Evolutionary conservation across 352 stramenopile species (phyloP).

Genomic region (Phytophthora uliginosa): DNA sequence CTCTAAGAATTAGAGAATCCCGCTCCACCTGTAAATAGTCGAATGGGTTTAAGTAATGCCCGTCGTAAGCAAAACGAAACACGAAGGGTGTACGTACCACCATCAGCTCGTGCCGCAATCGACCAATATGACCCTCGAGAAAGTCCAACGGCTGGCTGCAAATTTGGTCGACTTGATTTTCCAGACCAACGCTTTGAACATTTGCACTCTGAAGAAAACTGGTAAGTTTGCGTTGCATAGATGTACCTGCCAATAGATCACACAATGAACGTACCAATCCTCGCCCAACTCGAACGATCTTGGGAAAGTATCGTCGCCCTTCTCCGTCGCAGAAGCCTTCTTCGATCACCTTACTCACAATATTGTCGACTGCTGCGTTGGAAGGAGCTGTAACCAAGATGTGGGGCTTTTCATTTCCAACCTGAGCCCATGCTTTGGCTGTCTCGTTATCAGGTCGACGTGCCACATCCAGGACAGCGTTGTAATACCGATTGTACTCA

Average conservation of each 20-base stretch:
- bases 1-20: constrained; percentile 72
- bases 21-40: constrained; percentile 64
- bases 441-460: constrained; percentile 84
- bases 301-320: constrained; percentile 94
- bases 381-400: constrained; percentile 95
- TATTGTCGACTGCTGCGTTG: constrained; percentile 97
- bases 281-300: constrained; percentile 95
- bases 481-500: constrained; percentile 95
- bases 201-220: constrained; percentile 61
- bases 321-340: constrained; percentile 96
- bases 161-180: constrained; percentile 90
- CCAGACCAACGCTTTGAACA: constrained; percentile 82
- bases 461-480: constrained; percentile 87
- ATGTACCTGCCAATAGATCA: neutral
- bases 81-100: constrained; percentile 48
- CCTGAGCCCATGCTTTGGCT: constrained; percentile 80
- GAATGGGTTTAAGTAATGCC: neutral
- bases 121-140: constrained; percentile 69
- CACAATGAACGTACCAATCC: constrained; percentile 62
- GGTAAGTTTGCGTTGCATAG: constrained; percentile 4
- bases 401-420: constrained; percentile 93
- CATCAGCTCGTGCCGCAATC: constrained; percentile 60
- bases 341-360: constrained; percentile 97
- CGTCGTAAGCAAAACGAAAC: neutral
- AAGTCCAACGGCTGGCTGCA: constrained; percentile 78